phyloP scores from a whole-genome alignment of 2,329 filamentous ascomycete species.

The Pseudogymnoascus sp. region DNA sequence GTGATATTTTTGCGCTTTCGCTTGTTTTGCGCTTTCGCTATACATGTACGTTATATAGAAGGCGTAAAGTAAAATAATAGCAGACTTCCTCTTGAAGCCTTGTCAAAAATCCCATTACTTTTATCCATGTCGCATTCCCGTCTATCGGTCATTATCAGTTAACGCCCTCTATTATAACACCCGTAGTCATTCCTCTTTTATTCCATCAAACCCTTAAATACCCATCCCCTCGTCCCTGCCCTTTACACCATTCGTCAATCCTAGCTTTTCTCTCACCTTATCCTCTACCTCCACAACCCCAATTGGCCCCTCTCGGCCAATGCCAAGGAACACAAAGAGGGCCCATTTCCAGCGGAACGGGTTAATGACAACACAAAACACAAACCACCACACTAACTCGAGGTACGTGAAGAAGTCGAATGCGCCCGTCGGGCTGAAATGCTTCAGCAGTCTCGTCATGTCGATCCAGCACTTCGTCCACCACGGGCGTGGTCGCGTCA shows the following conservation, averaged over 20 bases:
- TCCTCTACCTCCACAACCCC: conserved; percentile 60
- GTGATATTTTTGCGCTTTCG: too few relatives aligned
- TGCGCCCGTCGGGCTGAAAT: conserved; percentile 58
- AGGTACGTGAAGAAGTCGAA: conserved; percentile 89
- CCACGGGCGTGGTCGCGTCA: conserved; percentile 59
- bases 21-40: too few relatives aligned
- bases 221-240: conserved; percentile 16
- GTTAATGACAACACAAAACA: conserved; percentile 69
- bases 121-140: not conserved
- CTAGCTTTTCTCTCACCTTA: conserved; percentile 44
- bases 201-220: not conserved
- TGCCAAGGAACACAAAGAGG: conserved; percentile 68
- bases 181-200: not conserved
- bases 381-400: conserved; percentile 78
- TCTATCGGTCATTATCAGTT: not conserved
- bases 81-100: not conserved
- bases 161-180: not conserved
- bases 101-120: not conserved
- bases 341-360: conserved; percentile 91
- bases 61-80: not conserved
- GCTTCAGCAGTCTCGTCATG: conserved; percentile 66
- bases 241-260: conserved; percentile 28
- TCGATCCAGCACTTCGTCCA: conserved; percentile 86
- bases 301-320: conserved; percentile 58
- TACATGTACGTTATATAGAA: too few relatives aligned